Evolutionary conservation across 805 yeast species (phyloP).

Genomic region (Pichia paraexigua): DNA sequence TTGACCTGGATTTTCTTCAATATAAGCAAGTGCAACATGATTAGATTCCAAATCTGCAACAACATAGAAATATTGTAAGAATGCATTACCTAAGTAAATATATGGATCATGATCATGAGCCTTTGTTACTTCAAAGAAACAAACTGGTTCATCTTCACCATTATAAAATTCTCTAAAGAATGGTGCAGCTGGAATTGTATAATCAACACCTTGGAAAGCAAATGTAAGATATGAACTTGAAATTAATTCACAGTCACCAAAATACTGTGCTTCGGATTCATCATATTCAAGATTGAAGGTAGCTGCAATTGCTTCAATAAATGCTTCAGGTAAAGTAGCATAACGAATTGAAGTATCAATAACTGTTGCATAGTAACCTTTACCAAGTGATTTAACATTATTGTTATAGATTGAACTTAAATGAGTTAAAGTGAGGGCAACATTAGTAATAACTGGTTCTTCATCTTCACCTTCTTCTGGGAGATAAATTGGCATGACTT

Average conservation of each 20-base stretch:
- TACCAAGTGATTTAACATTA: background rate
- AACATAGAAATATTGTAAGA: slow-evolving; percentile 39
- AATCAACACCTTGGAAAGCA: slow-evolving; percentile 44
- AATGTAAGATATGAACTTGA: slow-evolving; percentile 27
- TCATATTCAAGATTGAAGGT: slow-evolving; percentile 35
- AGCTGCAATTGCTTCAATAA: slow-evolving; percentile 16
- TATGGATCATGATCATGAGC: slow-evolving; percentile 17
- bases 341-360: slow-evolving; percentile 49
- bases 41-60: slow-evolving; percentile 41
- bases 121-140: slow-evolving; percentile 31
- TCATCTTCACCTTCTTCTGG: background rate
- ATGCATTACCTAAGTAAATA: slow-evolving; percentile 37
- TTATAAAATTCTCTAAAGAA: slow-evolving; percentile 3
- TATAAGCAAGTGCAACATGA: slow-evolving; percentile 40
- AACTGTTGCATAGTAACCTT: slow-evolving; percentile 24
- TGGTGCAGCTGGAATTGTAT: slow-evolving; percentile 36
- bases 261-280: slow-evolving; percentile 32
- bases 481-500: background rate
- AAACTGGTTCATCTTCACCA: slow-evolving; percentile 17
- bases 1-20: slow-evolving; percentile 22
- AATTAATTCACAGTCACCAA: slow-evolving; percentile 31
- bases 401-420: background rate
- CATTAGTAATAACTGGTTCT: background rate
- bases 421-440: slow-evolving; percentile 7
- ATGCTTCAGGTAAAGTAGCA: slow-evolving; percentile 30